Base-by-base conservation (phyloP, 345 rosid genomes). In the Raphanus sativus region DNA sequence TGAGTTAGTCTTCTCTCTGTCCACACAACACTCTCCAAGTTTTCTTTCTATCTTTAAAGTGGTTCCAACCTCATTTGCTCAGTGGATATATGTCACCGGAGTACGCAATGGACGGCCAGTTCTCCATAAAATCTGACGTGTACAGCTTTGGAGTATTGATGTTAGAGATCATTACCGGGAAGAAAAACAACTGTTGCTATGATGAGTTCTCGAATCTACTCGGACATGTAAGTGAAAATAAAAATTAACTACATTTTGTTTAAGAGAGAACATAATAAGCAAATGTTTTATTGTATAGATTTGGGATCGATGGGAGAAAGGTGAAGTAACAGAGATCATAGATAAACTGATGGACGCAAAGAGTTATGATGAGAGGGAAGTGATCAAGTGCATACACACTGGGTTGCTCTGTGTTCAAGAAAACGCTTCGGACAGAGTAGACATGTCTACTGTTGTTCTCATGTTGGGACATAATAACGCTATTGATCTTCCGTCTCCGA, bases 71-170 rank as follows among this genome's bases (percentile, higher is more conserved):
- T 67, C 17, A 5, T 17, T 42, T 11, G 30, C 11, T 25, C 81
- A 88, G 97, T 30, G 91, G 97, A 11, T 92, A 89, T 25, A 90
- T 89, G 94, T 84, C 97, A n/a, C 94, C 93, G 1, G 91, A 93
- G 48, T 87, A 93, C 16, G 97, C 93, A 16, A 82, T 87, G 92
- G 77, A 69, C 11, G 93, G 93, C 0, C 75, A 76, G 5, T 91
- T 89, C 71, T 93, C 97, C 0, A 62, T 80, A 6, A 91, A 93
- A 71, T 91, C 95, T 0, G 94, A 93, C 12, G 90, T 90, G 0
- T 90, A 83, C 15, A 90, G 93, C 63, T 92, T 86, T 0, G 90
- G 97, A 28, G 86, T 91, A 9, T 16, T 93, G 60, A 16, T 91
- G 1, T 58, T 91, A 58, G 98, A 91, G 86, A 87, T 86, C 69